A percentile compares a stretch with the other conserved stretches of the same genome.
phyloP scores from a whole-genome alignment of 805 yeast species.

The Candida easanensis region DNA sequence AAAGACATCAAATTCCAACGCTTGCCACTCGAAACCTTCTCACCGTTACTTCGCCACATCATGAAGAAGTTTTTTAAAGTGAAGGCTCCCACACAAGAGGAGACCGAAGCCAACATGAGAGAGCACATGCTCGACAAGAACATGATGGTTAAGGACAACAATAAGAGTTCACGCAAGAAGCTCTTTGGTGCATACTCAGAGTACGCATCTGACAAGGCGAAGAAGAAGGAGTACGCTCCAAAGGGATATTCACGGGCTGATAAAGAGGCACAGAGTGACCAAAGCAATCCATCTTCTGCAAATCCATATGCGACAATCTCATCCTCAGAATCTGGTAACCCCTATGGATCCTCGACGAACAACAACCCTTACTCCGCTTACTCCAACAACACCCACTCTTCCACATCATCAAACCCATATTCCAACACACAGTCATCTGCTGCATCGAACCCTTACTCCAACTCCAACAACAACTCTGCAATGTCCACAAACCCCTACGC shows the following conservation, averaged over 20 bases:
- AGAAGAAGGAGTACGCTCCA: constrained; percentile 36
- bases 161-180: constrained; percentile 27
- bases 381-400: not conserved
- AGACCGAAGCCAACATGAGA: constrained; percentile 37
- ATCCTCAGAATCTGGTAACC: too few relatives aligned
- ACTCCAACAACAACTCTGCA: too few relatives aligned
- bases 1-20: too few relatives aligned
- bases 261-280: too few relatives aligned
- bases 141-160: constrained; percentile 35
- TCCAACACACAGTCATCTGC: constrained; percentile 3
- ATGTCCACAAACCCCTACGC: too few relatives aligned
- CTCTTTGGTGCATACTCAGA: constrained; percentile 46
- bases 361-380: constrained; percentile 5
- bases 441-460: constrained; percentile 7
- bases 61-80: constrained; percentile 42
- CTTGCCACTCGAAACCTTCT: too few relatives aligned
- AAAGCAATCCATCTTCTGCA: too few relatives aligned
- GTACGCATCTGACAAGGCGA: constrained; percentile 40
- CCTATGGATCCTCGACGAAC: too few relatives aligned
- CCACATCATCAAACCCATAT: constrained; percentile 17
- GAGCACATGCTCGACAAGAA: constrained; percentile 43
- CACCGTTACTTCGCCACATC: too few relatives aligned
- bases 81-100: constrained; percentile 46
- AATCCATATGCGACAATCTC: too few relatives aligned
- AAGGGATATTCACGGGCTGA: too few relatives aligned